Base-by-base conservation (phyloP, 2,329 filamentous ascomycete genomes). In the Colletotrichum liaoningense region DNA sequence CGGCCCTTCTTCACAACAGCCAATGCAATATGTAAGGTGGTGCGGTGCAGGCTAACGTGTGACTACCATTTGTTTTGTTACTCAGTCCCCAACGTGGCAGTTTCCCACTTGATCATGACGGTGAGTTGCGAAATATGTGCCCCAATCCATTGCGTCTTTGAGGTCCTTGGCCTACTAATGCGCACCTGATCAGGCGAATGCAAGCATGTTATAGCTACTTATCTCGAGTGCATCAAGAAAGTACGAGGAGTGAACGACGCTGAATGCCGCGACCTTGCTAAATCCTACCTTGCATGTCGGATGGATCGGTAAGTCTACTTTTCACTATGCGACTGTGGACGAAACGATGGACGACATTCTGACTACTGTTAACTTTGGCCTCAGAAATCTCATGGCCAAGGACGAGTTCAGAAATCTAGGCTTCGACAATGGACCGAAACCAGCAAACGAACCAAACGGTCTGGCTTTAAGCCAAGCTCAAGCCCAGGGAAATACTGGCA, bases 341-440 rank as follows among this genome's bases (percentile, higher is more conserved):
- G 28, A 11, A 24, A 22, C 12, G 16, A 7, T 12, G 52, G 24
- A 46, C n/a, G 22, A n/a, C 22, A 26, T 46, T 16, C 52, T 57
- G 8, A 28, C 26, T 71, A 33, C 58, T 66, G 24, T 60, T 38
- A 28, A 30, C 46, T 16, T 14, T 60, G n/a, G 19, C 38, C 22
- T 11, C 78, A 95, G 95, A 77, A 98, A 98, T 80, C 86, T 99
- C 38, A 99, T 99, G 97, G 95, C 95, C 8, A 94, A 90, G 77
- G 97, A 99, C 80, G 94, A 97, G 73, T 97, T 98, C 83, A 95
- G 94, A 83, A 99, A 99, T 80, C 86, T 99, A 54, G 97, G 97
- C 0, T 97, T 97, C 78, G 78, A 86, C 58, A 79, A 81, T 59
- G 52, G 24, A 73, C 77, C 68, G 69, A 75, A 35, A 77, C 77